Percentiles rank a stretch among this genome's conserved stretches.
Evolutionary conservation across 371 early-diverging fungal species (phyloP).

Genomic region (Circinella umbellata): DNA sequence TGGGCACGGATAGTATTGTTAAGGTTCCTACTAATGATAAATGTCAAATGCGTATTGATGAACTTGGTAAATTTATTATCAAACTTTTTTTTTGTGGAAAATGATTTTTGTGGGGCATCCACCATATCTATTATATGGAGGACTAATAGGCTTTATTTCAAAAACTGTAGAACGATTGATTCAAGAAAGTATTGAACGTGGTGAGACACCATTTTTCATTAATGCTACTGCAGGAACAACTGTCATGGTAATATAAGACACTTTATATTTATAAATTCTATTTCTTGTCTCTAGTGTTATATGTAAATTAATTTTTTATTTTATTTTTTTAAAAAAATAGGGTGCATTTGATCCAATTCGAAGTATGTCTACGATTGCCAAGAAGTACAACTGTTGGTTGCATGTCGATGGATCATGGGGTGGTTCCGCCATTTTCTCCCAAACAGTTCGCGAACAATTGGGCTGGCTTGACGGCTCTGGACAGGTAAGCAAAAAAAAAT

Average conservation of each 20-base stretch:
- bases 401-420: constrained; percentile 91
- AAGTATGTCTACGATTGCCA: constrained; percentile 61
- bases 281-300: background rate
- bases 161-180: constrained; percentile 52
- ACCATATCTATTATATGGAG: background rate
- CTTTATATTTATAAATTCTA: too few relatives aligned
- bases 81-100: background rate
- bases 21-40: constrained; percentile 67
- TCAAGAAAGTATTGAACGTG: constrained; percentile 38
- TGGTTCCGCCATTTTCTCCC: constrained; percentile 73
- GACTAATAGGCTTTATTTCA: background rate
- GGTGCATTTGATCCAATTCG: constrained; percentile 84
- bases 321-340: constrained; percentile 15
- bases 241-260: constrained; percentile 57
- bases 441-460: constrained; percentile 35
- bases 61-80: constrained; percentile 49
- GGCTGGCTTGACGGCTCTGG: constrained; percentile 60
- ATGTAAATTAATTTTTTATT: background rate
- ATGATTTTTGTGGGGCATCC: background rate
- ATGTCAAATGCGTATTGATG: constrained; percentile 70
- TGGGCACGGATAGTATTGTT: constrained; percentile 75
- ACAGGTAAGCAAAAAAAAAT: constrained; percentile 34
- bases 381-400: constrained; percentile 76
- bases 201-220: constrained; percentile 78
- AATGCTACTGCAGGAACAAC: constrained; percentile 90